Percentiles rank a stretch among this genome's conserved stretches.
phyloP scores from a whole-genome alignment of 1,284 basidiomycete genomes.

The Pascua sp. region DNA sequence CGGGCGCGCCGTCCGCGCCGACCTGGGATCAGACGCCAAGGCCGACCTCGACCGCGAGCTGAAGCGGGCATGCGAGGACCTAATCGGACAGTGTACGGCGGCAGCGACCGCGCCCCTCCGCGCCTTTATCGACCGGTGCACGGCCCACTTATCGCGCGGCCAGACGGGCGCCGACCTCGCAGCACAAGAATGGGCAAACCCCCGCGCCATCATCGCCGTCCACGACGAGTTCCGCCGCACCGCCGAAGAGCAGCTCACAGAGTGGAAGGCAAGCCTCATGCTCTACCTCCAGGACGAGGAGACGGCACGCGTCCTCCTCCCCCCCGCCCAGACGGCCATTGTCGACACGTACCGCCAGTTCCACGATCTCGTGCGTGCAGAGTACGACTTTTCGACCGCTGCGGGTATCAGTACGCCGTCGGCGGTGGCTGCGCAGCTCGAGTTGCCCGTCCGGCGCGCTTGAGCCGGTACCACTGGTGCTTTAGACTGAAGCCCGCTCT shows the following conservation, averaged over 20 bases:
- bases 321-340: constrained; percentile 68
- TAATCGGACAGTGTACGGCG: constrained; percentile 65
- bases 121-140: constrained; percentile 59
- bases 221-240: constrained; percentile 58
- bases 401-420: constrained; percentile 46
- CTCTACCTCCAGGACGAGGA: constrained; percentile 74
- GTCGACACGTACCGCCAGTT: constrained; percentile 69
- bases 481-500: no score
- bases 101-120: constrained; percentile 57
- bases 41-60: constrained; percentile 80
- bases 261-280: constrained; percentile 57
- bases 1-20: constrained; percentile 19
- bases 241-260: constrained; percentile 56
- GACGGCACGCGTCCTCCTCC: constrained; percentile 70
- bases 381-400: constrained; percentile 51
- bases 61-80: constrained; percentile 72
- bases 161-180: constrained; percentile 50
- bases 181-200: constrained; percentile 53
- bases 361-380: constrained; percentile 54
- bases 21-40: constrained; percentile 43
- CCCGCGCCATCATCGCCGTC: constrained; percentile 50
- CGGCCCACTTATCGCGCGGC: constrained; percentile 33
- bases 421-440: constrained; percentile 28
- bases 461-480: no score
- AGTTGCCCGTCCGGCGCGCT: neutral